A percentile compares a stretch with the other conserved stretches of the same genome.
phyloP scores from a whole-genome alignment of 2,329 filamentous ascomycete genomes.

The Aspergillus ochraceoroseus region DNA sequence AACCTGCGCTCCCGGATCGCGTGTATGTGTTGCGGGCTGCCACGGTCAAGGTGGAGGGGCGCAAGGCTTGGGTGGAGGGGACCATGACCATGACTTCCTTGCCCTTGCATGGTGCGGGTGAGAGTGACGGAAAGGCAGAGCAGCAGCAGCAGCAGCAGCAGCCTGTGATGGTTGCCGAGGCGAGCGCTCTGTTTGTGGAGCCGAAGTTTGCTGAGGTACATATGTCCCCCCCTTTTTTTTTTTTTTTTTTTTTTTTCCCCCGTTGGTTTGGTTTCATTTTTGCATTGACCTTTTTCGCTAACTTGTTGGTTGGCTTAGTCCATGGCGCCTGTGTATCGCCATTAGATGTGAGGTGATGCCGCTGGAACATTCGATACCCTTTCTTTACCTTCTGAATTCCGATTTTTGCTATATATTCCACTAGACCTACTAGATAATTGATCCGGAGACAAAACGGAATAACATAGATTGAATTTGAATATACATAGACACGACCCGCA shows the following conservation, averaged over 20 bases:
- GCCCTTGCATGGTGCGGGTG: constrained; percentile 16
- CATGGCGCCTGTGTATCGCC: constrained; percentile 32
- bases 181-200: constrained; percentile 38
- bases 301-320: constrained; percentile 20
- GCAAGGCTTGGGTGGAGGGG: constrained; percentile 39
- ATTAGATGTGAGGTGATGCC: constrained; percentile 7
- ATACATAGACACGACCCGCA: constrained; percentile 5
- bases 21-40: constrained; percentile 33
- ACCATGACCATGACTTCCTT: too few relatives aligned
- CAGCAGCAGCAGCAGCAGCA: constrained; percentile 6
- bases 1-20: constrained; percentile 31
- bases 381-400: too few relatives aligned
- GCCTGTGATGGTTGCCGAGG: constrained; percentile 32
- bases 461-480: background rate
- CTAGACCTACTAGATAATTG: constrained; percentile 12
- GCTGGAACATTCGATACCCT: constrained; percentile 7
- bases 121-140: constrained; percentile 25
- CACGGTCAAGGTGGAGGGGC: constrained; percentile 33
- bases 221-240: constrained; percentile 16
- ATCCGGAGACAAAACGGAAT: too few relatives aligned
- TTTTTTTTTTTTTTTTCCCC: background rate
- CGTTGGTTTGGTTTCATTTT: too few relatives aligned
- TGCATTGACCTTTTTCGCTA: background rate
- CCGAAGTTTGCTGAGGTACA: constrained; percentile 38
- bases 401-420: too few relatives aligned